Evolutionary conservation across 75 land plant genomes (phyloP), one percentile per base, ranked within the genome.

Genomic region (Cupressus sempervirens): DNA sequence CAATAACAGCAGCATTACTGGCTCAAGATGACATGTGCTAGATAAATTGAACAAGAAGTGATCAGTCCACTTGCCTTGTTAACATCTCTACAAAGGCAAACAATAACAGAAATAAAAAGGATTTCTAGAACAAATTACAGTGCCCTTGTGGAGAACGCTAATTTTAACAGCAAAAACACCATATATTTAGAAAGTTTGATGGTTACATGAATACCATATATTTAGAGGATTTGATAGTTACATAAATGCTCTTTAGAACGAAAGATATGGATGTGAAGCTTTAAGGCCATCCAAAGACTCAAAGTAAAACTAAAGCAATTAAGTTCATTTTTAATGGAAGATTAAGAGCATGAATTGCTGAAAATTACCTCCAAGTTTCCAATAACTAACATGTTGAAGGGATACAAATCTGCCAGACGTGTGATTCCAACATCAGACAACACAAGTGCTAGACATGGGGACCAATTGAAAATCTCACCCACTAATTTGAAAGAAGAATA

Each of bases 341-440:
- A 77, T 23, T 77, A 43, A 41, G 48, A 77, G 81, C 50, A 26
- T 12, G 0, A n/a, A 77, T 23, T 79, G 48, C 29, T 79, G 12
- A 41, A 40, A n/a, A 41, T 43, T 45, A 40, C 81, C 9, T 79
- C 43, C 52, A 79, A 79, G 9, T 48, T 23, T 79, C 43, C 81
- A 79, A 79, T 76, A 79, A 79, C 50, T n/a, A 26, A 48, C 48
- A 41, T 79, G 46, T 45, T 79, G 81, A 79, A 43, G 45, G 29
- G 52, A 10, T 11, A 79, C 81, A 79, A 26, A 79, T 79, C 46
- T 36, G 41, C 9, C 12, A 50, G 14, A 20, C 81, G 9, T 79
- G 13, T 14, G 45, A 41, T 26, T 79, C 81, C 18, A 45, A 79
- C 13, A 79, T 79, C 15, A 13, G 48, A 20, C 45, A 79, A 79